Evolutionary conservation across 2,329 filamentous ascomycete species (phyloP), one percentile per base, ranked within the genome.

Genomic region (Emmonsiellopsis sp.): DNA sequence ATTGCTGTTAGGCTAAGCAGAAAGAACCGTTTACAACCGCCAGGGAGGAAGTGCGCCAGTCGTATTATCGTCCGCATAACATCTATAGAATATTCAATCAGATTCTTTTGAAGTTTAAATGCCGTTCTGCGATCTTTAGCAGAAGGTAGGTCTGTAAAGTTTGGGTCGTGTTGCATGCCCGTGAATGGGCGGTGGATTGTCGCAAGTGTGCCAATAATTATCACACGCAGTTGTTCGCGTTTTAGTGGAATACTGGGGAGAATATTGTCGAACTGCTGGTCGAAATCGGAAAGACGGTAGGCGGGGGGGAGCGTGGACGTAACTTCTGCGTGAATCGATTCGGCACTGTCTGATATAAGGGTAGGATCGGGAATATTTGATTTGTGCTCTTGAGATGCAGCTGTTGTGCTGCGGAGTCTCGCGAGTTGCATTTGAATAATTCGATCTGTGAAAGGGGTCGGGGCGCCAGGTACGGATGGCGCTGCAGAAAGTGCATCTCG

Each of bases 31-130:
- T 49, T 49, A 27, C 47, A 39, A 9, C 47, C 13, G 10, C 47
- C 47, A n/a, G 36, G 47, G 10, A 49, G 36, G 21, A 49, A 39
- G 0, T 49, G 21, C 11, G 47, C 47, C 4, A 49, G 32, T 42
- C 47, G 14, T 31, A 49, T 49, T 7, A 9, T n/a, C 32, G 47
- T 39, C 32, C 9, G 34, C 14, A 49, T 14, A 17, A 17, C 40
- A 49, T 49, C 36, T 0, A 6, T 49, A 14, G 47, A 31, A 27
- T 33, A 49, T 11, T 40, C 47, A 17, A 49, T 49, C 6, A 49
- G 34, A 6, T 49, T 49, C 47, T 32, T 49, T 49, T 49, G 47
- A 31, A 49, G 36, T 32, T 31, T 49, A 27, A 49, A 49, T 5
- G 47, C 47, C 4, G 34, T 33, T 17, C 40, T 49, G n/a, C 40